Evolutionary conservation across 768 basidiomycete species (phyloP).

Genomic region (Pulveroboletus frians): DNA sequence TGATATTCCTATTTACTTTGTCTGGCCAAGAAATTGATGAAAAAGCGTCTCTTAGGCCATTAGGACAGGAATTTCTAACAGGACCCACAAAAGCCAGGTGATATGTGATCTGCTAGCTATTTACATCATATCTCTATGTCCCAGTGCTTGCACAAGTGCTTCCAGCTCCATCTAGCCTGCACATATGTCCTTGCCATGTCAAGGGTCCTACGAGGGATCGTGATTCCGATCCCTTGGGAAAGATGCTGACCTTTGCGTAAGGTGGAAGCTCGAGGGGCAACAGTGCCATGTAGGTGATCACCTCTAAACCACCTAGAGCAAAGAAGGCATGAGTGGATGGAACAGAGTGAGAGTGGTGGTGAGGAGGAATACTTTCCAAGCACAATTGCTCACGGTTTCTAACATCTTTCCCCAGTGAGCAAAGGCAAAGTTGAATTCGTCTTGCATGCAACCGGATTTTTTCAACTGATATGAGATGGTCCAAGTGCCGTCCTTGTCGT

Average conservation of each 20-base stretch:
- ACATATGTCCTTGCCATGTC: constrained; percentile 7
- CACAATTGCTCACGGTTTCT: constrained; percentile 1
- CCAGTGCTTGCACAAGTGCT: constrained; percentile 1
- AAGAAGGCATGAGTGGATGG: too few species aligned
- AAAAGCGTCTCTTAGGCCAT: too few species aligned
- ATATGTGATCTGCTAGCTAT: too few species aligned
- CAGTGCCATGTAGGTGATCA: constrained; percentile 7
- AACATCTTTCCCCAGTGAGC: not conserved
- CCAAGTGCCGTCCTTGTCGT: constrained; percentile 1
- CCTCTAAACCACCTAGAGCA: constrained; percentile 11
- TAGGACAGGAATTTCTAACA: too few species aligned
- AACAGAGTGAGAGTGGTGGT: too few species aligned
- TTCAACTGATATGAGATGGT: constrained; percentile 4
- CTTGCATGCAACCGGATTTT: not conserved
- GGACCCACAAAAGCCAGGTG: too few species aligned
- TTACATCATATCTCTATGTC: not conserved
- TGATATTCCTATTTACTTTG: too few species aligned
- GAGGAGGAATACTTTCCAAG: not conserved
- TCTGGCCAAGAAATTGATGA: too few species aligned
- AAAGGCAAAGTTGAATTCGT: constrained; percentile 10
- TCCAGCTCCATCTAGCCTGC: constrained; percentile 6
- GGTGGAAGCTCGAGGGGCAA: constrained; percentile 5
- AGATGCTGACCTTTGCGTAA: not conserved
- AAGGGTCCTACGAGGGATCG: not conserved
- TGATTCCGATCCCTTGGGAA: constrained; percentile 9